Evolutionary conservation across 129 eudicot species (phyloP).

Genomic region (Heracleum sosnowskyi): DNA sequence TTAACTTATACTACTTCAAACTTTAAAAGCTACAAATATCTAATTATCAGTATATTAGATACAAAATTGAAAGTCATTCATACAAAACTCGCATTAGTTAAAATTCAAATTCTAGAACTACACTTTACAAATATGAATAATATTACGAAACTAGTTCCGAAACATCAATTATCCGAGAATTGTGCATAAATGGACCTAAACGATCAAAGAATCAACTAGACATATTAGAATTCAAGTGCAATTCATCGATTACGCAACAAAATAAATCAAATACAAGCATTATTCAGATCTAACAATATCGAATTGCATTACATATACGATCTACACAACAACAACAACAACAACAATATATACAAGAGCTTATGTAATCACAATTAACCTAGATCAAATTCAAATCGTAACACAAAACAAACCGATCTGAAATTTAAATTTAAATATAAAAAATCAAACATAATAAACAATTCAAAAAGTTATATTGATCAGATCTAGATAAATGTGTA

Average conservation of each 20-base stretch:
- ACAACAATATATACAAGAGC: background rate
- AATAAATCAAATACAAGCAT: background rate
- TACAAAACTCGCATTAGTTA: too few relatives aligned
- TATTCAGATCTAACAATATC: background rate
- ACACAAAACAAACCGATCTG: background rate
- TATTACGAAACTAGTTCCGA: too few relatives aligned
- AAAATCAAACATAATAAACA: too few relatives aligned
- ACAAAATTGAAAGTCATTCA: background rate
- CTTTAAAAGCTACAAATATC: background rate
- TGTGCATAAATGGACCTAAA: background rate
- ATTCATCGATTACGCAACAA: background rate
- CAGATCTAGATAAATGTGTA: background rate
- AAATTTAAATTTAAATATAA: background rate
- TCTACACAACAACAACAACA: too few relatives aligned
- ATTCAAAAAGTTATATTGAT: background rate
- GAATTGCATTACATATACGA: background rate
- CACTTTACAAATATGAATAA: too few relatives aligned
- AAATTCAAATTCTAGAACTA: too few relatives aligned
- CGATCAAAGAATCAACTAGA: background rate
- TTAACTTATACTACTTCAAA: too few relatives aligned
- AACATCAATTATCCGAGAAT: too few relatives aligned
- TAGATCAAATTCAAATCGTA: background rate
- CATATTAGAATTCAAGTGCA: background rate
- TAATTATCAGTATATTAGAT: too few relatives aligned
- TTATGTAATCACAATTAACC: background rate